A percentile compares a stretch with the other conserved stretches of the same genome.
These are phyloP conservation scores for Inga oerstediana DNA, from an alignment of 306 rosid species.

Conservation along the genomic window DNA sequence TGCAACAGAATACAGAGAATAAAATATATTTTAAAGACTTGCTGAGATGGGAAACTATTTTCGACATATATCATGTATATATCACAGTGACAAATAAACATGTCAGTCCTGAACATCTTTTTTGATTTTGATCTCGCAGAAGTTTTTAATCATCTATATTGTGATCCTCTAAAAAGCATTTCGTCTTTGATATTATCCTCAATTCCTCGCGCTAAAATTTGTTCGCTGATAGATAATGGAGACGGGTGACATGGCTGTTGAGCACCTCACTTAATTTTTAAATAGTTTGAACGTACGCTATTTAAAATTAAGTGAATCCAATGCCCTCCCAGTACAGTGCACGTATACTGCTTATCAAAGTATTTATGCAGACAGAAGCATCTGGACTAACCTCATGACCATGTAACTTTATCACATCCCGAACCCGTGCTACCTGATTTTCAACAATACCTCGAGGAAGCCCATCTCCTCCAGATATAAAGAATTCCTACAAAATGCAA, in stretches of 20 bases:
- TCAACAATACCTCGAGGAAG: constrained; percentile 98
- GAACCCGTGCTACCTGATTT: constrained; percentile 88
- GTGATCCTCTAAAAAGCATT: no score
- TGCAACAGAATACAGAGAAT: no score
- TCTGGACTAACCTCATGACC: constrained; percentile 73
- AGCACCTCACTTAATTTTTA: not conserved
- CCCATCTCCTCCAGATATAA: constrained; percentile 98
- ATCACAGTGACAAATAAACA: no score
- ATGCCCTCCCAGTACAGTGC: not conserved
- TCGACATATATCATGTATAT: no score
- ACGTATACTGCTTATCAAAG: not conserved
- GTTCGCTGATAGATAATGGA: not conserved
- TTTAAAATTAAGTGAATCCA: not conserved
- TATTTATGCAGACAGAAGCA: constrained; percentile 27
- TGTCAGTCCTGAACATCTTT: no score
- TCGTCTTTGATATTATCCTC: no score
- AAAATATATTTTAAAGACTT: no score
- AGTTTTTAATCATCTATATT: no score
- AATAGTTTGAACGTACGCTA: not conserved
- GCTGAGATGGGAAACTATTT: no score
- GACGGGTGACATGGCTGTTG: not conserved
- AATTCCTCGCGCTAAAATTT: no score
- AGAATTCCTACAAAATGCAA: constrained; percentile 69
- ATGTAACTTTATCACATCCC: constrained; percentile 77
- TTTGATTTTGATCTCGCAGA: no score